Evolutionary conservation across 2,329 filamentous ascomycete species (phyloP).

Genomic region (Colletotrichum liriopes): DNA sequence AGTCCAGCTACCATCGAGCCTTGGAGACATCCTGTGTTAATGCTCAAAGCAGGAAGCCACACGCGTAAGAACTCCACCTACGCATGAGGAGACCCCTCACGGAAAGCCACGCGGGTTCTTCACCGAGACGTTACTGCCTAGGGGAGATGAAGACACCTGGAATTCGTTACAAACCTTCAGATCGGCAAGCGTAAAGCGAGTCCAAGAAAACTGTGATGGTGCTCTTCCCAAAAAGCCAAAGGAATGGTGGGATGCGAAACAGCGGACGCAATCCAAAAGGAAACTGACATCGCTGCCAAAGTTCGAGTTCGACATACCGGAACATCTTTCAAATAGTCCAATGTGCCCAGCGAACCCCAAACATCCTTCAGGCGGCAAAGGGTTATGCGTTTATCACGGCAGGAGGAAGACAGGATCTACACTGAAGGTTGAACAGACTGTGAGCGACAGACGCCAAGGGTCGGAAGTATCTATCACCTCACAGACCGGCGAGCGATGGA

Average conservation of each 20-base stretch:
- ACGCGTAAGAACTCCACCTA: conserved; percentile 64
- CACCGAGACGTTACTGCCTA: conserved; percentile 55
- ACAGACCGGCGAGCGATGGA: neutral
- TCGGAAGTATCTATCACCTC: conserved; percentile 43
- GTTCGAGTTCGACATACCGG: conserved; percentile 66
- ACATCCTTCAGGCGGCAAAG: conserved; percentile 61
- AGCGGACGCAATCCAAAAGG: conserved; percentile 46
- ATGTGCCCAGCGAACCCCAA: conserved; percentile 66
- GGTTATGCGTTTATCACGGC: conserved; percentile 67
- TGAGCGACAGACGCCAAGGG: conserved; percentile 35
- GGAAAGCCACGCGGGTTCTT: conserved; percentile 61
- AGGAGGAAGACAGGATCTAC: conserved; percentile 47
- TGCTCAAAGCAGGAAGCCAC: conserved; percentile 60
- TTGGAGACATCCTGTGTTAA: conserved; percentile 28
- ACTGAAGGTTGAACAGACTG: conserved; percentile 18
- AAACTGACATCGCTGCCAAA: conserved; percentile 32
- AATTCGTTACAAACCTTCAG: conserved; percentile 12
- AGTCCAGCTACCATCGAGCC: conserved; percentile 22
- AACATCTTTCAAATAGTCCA: conserved; percentile 67
- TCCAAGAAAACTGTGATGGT: conserved; percentile 44
- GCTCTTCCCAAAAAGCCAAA: conserved; percentile 47
- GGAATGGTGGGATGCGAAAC: conserved; percentile 56
- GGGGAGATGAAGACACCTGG: conserved; percentile 36
- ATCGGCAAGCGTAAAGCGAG: neutral
- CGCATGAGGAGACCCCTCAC: conserved; percentile 57